Conservation (phyloP, 1,284 basidiomycete genomes). For the Ustilago loliicola region DNA sequence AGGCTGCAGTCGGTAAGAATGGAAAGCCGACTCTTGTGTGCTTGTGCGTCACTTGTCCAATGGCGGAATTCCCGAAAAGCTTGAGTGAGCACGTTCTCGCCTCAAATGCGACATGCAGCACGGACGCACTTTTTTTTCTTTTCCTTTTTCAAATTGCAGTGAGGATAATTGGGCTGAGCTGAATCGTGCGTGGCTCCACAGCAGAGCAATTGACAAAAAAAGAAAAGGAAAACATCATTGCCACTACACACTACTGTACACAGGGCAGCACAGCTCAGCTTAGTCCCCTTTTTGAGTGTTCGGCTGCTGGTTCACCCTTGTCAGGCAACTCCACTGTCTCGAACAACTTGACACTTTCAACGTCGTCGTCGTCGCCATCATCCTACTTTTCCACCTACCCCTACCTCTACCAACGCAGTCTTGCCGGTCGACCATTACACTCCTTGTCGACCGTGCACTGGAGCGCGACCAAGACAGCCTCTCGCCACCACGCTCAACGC, state of each 20-base stretch:
- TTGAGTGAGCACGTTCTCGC: slow-evolving; percentile 27
- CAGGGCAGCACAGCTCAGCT: not conserved
- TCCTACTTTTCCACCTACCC: not conserved
- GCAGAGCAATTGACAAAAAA: not conserved
- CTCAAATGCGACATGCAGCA: slow-evolving; percentile 21
- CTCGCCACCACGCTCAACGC: not conserved
- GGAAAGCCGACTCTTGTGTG: slow-evolving; percentile 4
- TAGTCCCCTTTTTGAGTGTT: not conserved
- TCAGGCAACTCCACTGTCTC: slow-evolving; percentile 11
- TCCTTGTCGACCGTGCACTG: slow-evolving; percentile 33
- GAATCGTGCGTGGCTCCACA: not conserved
- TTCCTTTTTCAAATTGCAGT: not conserved
- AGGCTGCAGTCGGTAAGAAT: not conserved
- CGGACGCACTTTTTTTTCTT: slow-evolving; percentile 16
- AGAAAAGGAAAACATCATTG: slow-evolving; percentile 15
- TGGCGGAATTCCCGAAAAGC: slow-evolving; percentile 4
- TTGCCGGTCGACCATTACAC: slow-evolving; percentile 28
- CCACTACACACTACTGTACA: not conserved
- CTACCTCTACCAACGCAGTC: slow-evolving; percentile 16
- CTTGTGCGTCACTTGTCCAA: not conserved
- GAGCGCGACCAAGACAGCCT: not conserved
- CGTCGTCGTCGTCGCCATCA: slow-evolving; percentile 7
- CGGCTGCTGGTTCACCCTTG: slow-evolving; percentile 6
- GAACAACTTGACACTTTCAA: not conserved
- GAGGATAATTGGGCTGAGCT: not conserved